phyloP scores from a whole-genome alignment of 495 filamentous ascomycete genomes.

The Neurospora discreta region DNA sequence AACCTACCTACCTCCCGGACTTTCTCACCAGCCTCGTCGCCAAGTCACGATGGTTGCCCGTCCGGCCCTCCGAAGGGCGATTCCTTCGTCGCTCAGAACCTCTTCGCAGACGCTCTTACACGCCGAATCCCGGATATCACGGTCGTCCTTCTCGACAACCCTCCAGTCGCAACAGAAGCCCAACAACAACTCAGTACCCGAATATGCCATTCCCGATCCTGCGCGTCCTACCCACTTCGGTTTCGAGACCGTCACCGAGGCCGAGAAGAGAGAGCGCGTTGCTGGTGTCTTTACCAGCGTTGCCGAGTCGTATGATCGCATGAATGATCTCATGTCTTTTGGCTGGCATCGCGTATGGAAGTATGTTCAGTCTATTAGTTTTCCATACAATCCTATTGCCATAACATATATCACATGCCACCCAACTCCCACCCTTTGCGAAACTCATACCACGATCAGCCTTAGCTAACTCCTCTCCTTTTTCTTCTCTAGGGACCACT shows the following conservation, averaged over 20 bases:
- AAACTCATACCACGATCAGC: neutral
- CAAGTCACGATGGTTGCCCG: conserved; percentile 13
- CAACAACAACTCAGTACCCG: conserved; percentile 11
- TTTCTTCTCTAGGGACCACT: conserved; percentile 54
- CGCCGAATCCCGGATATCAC: conserved; percentile 5
- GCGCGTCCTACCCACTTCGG: conserved; percentile 84
- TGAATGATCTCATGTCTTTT: conserved; percentile 99
- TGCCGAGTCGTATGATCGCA: conserved; percentile 79
- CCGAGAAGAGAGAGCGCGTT: conserved; percentile 60
- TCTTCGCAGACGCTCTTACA: neutral
- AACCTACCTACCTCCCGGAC: neutral
- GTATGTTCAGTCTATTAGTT: conserved; percentile 12
- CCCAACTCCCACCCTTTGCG: neutral
- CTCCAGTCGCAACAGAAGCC: conserved; percentile 1
- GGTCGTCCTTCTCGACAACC: conserved; percentile 13
- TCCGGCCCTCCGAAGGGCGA: conserved; percentile 15
- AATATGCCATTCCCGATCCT: conserved; percentile 30
- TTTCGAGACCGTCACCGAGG: conserved; percentile 75
- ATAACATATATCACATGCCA: neutral
- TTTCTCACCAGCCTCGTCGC: neutral
- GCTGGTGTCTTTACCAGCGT: conserved; percentile 91
- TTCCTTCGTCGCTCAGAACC: conserved; percentile 7
- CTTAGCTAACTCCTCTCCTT: conserved; percentile 1
- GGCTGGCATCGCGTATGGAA: conserved; percentile 97
- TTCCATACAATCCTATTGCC: neutral